Evolutionary conservation across 2,329 filamentous ascomycete genomes (phyloP), one percentile per base, ranked within the genome.

Genomic region (Pseudonectria buxi): DNA sequence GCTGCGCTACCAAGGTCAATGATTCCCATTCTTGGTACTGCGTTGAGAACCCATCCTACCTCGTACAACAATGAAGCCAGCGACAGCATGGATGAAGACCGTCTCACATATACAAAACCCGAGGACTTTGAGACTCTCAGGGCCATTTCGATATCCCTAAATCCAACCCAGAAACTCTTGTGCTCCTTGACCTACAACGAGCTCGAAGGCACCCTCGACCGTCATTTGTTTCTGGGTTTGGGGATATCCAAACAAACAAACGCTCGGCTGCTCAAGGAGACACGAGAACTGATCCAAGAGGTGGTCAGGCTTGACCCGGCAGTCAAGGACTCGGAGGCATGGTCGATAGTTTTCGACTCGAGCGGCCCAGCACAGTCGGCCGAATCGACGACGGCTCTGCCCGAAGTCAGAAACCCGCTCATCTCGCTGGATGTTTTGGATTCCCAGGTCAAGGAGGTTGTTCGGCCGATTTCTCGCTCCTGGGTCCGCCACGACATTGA

Each of bases 151-250:
- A 16, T 13, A 12, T 7, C 12, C 3, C 34, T 52, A 11, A 54
- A 46, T 24, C 30, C 26, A 4, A 18, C 40, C 3, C 50, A 53
- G 28, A 41, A 32, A 30, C 29, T 53, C 7, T 41, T 68, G 3
- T 57, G 58, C 12, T 53, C 63, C 2, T 53, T 59, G 22, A 54
- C 67, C 33, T 71, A 63, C 36, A 46, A 55, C 22, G 44, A 53
- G 4, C 14, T 59, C 3, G 41, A 43, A 15, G 14, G 32, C 10
- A 29, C 14, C 4, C 16, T 53, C 28, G 48, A 50, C 16, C 14
- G 7, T 4, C 33, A 30, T 16, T 30, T 39, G 11, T 50, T 45
- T 34, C 16, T 12, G 39, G 36, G 10, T 39, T 28, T 14, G 6
- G 37, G 16, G n/a, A n/a, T n/a, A n/a, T n/a, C 26, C 14, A 18